Evolutionary conservation across 306 rosid genomes (phyloP), one percentile per base, ranked within the genome.

Genomic region (Cicer bijugum): DNA sequence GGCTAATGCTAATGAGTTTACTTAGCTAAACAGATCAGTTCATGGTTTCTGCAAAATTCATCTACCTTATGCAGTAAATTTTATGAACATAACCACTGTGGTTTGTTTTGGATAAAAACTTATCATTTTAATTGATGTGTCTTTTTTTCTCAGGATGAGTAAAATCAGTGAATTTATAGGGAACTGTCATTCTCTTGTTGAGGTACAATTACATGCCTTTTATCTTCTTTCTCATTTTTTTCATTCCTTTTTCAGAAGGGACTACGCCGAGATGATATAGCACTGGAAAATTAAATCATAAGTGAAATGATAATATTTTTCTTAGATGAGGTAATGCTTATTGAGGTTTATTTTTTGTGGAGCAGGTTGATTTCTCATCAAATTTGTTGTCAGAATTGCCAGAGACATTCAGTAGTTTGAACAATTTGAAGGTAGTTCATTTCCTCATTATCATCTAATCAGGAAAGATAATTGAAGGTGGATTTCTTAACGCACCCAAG

Each of bases 311-410:
- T 52, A 15, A n/a, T 71, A 4, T 23, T 44, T 33, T 81, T 44
- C 17, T 28, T 57, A 17, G 9, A 40, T 56, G 23, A 14, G 17
- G 52, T 16, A 19, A 51, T 67, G 59, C 74, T 67, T 78, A 74
- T 46, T 47, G 7, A 37, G 46, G 12, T 67, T 74, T 67, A 62
- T 78, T 70, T 80, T 75, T 64, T 62, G 48, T 59, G 62, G 68
- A 42, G 35, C 85, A 94, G 97, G 88, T 86, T 81, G 96, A 91
- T 80, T 81, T 94, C 61, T 86, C 98, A 40, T 91, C 94, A 46
- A 94, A 94, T 85, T 83, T 88, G 74, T 83, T 91, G 50, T 83
- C 87, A 6, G 85, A 84, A 64, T 86, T 94, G 88, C 97, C 98
- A 7, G 91, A 89, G 82, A 80, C 92, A 67, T 74, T 88, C 77